Conservation (phyloP, 441 rosid species). For the Eruca vesicaria region DNA sequence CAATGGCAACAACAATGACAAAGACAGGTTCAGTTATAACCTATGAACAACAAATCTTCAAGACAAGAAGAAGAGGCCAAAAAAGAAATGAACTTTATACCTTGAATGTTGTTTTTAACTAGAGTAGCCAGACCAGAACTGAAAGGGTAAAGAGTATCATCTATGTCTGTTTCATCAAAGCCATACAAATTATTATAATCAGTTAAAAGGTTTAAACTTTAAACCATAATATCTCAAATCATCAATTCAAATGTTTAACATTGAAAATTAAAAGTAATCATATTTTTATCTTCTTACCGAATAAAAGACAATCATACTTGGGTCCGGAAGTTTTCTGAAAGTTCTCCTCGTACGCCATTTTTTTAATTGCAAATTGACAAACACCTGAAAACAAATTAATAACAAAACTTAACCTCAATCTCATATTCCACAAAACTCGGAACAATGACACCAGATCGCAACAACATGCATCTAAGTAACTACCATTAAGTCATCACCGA, state of each 20-base stretch:
- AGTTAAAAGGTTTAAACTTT: not conserved
- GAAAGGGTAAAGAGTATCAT: slow-evolving; percentile 77
- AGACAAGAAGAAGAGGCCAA: not conserved
- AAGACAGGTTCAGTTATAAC: not conserved
- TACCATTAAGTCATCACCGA: not conserved
- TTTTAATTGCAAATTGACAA: not conserved
- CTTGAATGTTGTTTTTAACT: slow-evolving; percentile 67
- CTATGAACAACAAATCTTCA: not conserved
- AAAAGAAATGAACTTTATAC: slow-evolving; percentile 29
- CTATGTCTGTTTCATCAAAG: slow-evolving; percentile 49
- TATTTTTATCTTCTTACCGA: slow-evolving; percentile 32
- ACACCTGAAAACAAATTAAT: slow-evolving; percentile 7
- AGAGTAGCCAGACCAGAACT: slow-evolving; percentile 58
- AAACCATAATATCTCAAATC: not conserved
- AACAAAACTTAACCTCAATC: not conserved
- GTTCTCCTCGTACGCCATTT: slow-evolving; percentile 43
- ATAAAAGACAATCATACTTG: slow-evolving; percentile 49
- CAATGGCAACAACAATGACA: not conserved
- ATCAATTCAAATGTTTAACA: not conserved
- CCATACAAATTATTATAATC: not conserved
- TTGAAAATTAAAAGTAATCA: not conserved
- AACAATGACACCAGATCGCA: not conserved
- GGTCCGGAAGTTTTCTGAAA: slow-evolving; percentile 18
- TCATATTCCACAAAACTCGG: too few relatives aligned
- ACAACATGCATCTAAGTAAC: not conserved